These are phyloP conservation scores for Diaporthe helianthi DNA, from an alignment of 2,329 filamentous ascomycete genomes.

Conservation along the genomic window DNA sequence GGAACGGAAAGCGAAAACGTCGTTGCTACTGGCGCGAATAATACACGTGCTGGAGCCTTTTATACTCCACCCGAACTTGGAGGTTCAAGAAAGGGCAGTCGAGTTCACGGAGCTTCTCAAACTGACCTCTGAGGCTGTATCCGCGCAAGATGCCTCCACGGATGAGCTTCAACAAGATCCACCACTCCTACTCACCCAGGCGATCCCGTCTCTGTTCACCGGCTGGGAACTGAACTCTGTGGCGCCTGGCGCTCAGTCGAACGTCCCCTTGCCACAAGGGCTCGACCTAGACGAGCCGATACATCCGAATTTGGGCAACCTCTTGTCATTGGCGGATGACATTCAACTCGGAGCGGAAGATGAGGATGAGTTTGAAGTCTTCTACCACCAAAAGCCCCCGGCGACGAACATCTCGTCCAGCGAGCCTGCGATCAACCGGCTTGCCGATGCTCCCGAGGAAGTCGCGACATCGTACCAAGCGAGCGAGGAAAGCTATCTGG, in stretches of 20 bases:
- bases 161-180: conserved; percentile 67
- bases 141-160: conserved; percentile 67
- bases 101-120: conserved; percentile 91
- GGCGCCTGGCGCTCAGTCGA: conserved; percentile 79
- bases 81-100: conserved; percentile 93
- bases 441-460: conserved; percentile 55
- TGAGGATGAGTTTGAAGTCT: conserved; percentile 71
- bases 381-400: conserved; percentile 66
- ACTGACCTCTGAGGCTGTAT: conserved; percentile 81
- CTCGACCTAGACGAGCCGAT: conserved; percentile 85
- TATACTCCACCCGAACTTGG: conserved; percentile 81
- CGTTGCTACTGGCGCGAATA: conserved; percentile 81
- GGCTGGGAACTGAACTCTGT: conserved; percentile 94
- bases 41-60: conserved; percentile 83
- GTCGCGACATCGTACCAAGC: conserved; percentile 62
- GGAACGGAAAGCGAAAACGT: conserved; percentile 75
- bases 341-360: conserved; percentile 58
- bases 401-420: conserved; percentile 58
- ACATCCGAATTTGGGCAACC: conserved; percentile 72
- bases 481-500: conserved; percentile 70
- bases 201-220: conserved; percentile 85
- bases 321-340: conserved; percentile 68
- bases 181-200: conserved; percentile 86
- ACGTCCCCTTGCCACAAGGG: conserved; percentile 79
- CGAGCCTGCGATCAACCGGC: conserved; percentile 62